Evolutionary conservation across 768 basidiomycete genomes (phyloP).

Genomic region (Rhodotorula toruloides): DNA sequence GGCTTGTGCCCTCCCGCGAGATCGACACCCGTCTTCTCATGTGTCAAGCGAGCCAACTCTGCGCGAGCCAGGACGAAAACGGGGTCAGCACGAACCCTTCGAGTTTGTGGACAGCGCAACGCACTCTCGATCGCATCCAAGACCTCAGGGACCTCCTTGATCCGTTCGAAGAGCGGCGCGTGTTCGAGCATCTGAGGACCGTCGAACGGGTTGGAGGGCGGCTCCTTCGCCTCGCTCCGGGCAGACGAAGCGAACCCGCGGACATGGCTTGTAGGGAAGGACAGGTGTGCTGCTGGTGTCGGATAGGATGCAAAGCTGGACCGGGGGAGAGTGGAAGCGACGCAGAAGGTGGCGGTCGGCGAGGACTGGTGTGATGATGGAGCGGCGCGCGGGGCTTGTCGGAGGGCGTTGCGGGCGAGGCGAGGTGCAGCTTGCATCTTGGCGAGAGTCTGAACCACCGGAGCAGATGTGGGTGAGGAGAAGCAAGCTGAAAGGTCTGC

Average conservation of each 20-base stretch:
- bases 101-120: not conserved
- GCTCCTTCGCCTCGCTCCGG: not conserved
- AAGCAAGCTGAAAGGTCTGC: too few relatives aligned
- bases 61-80: not conserved
- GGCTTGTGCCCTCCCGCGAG: slow-evolving; percentile 26
- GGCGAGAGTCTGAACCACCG: too few relatives aligned
- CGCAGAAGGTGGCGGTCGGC: too few relatives aligned
- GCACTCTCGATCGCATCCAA: slow-evolving; percentile 19
- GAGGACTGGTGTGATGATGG: too few relatives aligned
- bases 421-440: too few relatives aligned
- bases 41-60: slow-evolving; percentile 22
- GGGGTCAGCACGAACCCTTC: not conserved
- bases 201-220: slow-evolving; percentile 18
- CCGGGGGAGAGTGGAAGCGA: too few relatives aligned
- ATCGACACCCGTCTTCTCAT: slow-evolving; percentile 32
- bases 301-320: too few relatives aligned
- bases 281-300: too few relatives aligned
- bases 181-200: slow-evolving; percentile 2
- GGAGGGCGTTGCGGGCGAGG: too few relatives aligned
- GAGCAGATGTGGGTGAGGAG: too few relatives aligned
- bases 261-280: too few relatives aligned
- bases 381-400: too few relatives aligned
- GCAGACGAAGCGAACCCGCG: not conserved
- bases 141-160: slow-evolving; percentile 18
- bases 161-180: slow-evolving; percentile 24